These are phyloP conservation scores for Colletotrichum sublineola DNA, from an alignment of 2,329 filamentous ascomycete genomes.

Conservation along the genomic window DNA sequence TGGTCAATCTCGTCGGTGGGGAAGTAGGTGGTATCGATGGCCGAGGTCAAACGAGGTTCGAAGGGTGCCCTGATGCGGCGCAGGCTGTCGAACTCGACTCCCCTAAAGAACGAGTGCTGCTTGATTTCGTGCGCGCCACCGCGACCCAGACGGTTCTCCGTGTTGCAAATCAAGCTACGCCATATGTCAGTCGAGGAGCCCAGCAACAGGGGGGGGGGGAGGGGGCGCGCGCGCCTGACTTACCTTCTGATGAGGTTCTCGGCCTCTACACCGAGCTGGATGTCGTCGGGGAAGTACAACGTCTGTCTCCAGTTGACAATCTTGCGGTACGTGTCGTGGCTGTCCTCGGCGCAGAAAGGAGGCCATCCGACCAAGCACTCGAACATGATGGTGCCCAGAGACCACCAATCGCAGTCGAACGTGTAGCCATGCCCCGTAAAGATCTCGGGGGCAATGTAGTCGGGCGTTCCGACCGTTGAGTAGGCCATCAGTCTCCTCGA, in stretches of 20 bases:
- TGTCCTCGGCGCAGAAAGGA: conserved; percentile 97
- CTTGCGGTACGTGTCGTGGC: conserved; percentile 98
- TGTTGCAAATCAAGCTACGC: conserved; percentile 90
- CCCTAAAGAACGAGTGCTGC: conserved; percentile 93
- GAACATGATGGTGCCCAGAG: conserved; percentile 98
- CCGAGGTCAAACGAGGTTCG: conserved; percentile 91
- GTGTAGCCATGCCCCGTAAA: conserved; percentile 97
- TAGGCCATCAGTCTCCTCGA: conserved; percentile 96
- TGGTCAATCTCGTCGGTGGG: conserved; percentile 98
- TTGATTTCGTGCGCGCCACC: conserved; percentile 93
- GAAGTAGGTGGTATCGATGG: conserved; percentile 98
- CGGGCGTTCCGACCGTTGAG: conserved; percentile 96
- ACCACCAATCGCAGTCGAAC: conserved; percentile 99
- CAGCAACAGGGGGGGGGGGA: not conserved
- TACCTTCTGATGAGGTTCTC: conserved; percentile 94
- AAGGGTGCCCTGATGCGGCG: conserved; percentile 95
- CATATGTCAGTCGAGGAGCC: not conserved
- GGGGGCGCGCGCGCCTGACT: conserved; percentile 47
- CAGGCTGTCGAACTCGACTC: conserved; percentile 93
- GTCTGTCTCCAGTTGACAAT: conserved; percentile 99
- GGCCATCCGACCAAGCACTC: conserved; percentile 99
- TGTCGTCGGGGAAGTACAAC: conserved; percentile 96
- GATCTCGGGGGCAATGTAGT: conserved; percentile 99
- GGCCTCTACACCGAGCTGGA: conserved; percentile 87
- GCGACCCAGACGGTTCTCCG: conserved; percentile 90